These are phyloP conservation scores for Emmonsiellopsis sp. DNA, from an alignment of 2,329 filamentous ascomycete species.

Conservation along the genomic window DNA sequence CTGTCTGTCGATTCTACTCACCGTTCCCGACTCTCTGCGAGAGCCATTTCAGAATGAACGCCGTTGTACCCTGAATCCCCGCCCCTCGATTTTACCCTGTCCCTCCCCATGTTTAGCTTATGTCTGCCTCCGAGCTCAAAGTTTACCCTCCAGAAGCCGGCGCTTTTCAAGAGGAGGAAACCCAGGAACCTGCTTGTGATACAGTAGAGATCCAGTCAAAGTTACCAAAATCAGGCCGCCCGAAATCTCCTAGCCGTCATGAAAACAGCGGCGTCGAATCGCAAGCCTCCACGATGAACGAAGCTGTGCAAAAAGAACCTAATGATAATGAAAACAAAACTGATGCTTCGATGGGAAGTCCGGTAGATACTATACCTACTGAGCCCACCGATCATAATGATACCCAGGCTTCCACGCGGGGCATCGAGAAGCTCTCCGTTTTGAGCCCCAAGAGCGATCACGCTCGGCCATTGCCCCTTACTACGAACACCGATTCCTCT, in stretches of 20 bases:
- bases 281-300: constrained; percentile 6
- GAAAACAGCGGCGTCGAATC: not conserved
- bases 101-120: constrained; percentile 10
- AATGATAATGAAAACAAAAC: not conserved
- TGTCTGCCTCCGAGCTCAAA: constrained; percentile 7
- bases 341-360: not conserved
- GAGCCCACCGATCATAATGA: not conserved
- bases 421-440: constrained; percentile 6
- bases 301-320: not conserved
- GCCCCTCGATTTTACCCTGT: not conserved
- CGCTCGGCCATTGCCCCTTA: constrained; percentile 1
- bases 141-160: not conserved
- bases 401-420: not conserved
- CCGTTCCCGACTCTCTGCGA: not conserved
- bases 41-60: constrained; percentile 1
- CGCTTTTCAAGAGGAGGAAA: not conserved
- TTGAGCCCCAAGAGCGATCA: constrained; percentile 1
- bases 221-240: not conserved
- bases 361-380: not conserved
- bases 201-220: not conserved
- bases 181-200: not conserved
- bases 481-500: constrained; percentile 9
- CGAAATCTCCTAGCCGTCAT: constrained; percentile 1
- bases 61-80: not conserved
- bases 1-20: not conserved